Conservation (phyloP, 768 basidiomycete species). For the Russula abietina region DNA sequence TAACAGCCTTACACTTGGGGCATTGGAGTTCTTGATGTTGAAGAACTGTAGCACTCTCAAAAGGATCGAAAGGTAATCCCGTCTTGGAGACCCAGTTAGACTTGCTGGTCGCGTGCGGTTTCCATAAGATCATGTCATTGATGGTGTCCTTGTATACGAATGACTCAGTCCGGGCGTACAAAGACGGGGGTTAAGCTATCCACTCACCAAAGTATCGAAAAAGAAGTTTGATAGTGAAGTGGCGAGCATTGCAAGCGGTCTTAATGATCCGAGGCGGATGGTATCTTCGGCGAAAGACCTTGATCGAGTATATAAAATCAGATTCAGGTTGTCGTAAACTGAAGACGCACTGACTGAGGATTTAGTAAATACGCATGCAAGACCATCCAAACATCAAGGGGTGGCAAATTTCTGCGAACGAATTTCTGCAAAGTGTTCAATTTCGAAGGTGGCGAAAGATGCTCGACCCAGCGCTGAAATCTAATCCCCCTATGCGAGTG, state of each 20-base stretch:
- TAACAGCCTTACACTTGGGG: constrained; percentile 31
- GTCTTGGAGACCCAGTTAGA: constrained; percentile 25
- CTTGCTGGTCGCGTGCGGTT: constrained; percentile 16
- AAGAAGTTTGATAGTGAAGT: not conserved
- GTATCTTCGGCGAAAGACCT: constrained; percentile 30
- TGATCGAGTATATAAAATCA: not conserved
- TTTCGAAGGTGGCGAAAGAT: constrained; percentile 20
- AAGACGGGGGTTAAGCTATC: not conserved
- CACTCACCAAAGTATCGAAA: constrained; percentile 15
- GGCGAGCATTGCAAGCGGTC: not conserved
- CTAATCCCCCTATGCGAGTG: constrained; percentile 22
- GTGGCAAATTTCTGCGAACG: constrained; percentile 29
- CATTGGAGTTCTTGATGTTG: constrained; percentile 31
- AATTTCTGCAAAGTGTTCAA: constrained; percentile 28
- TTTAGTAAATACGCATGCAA: constrained; percentile 40
- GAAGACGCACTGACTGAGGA: constrained; percentile 30
- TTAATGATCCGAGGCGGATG: constrained; percentile 11
- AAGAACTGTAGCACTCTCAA: constrained; percentile 32
- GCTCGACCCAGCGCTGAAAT: constrained; percentile 33
- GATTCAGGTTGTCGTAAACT: no score
- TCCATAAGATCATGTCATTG: constrained; percentile 23
- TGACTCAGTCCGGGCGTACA: not conserved
- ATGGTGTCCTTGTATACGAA: constrained; percentile 20
- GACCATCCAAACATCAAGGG: constrained; percentile 39
- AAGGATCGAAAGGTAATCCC: constrained; percentile 31